These are phyloP conservation scores for Ogataea nitratoaversa DNA, from an alignment of 805 yeast genomes.

Conservation along the genomic window DNA sequence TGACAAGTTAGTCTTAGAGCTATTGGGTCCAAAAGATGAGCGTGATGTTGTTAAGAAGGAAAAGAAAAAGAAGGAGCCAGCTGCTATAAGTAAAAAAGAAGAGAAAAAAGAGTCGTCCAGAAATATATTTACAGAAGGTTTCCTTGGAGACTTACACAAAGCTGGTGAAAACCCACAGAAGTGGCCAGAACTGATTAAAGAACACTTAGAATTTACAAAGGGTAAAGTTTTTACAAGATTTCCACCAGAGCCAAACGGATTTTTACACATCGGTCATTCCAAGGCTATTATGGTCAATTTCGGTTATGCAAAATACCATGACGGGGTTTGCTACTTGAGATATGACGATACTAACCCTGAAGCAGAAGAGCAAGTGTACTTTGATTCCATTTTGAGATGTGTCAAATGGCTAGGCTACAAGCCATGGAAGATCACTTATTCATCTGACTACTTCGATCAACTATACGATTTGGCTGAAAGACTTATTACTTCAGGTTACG, in stretches of 20 bases:
- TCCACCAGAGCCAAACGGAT: constrained; percentile 99
- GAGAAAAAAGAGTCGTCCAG: constrained; percentile 32
- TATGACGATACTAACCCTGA: constrained; percentile 98
- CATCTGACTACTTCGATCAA: constrained; percentile 90
- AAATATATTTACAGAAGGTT: constrained; percentile 93
- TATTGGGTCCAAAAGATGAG: constrained; percentile 94
- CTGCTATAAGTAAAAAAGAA: constrained; percentile 14
- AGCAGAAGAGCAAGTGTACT: constrained; percentile 92
- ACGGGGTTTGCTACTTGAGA: constrained; percentile 87
- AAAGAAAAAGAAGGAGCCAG: constrained; percentile 46
- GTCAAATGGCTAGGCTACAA: constrained; percentile 90
- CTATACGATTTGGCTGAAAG: constrained; percentile 86
- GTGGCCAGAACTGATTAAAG: constrained; percentile 76
- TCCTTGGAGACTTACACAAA: constrained; percentile 89
- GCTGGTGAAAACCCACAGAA: constrained; percentile 95
- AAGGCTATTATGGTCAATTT: constrained; percentile 97
- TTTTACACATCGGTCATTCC: constrained; percentile 94
- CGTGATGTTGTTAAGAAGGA: constrained; percentile 81
- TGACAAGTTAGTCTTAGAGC: constrained; percentile 66
- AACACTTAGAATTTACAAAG: constrained; percentile 71
- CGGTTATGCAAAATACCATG: constrained; percentile 87
- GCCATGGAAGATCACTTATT: constrained; percentile 94
- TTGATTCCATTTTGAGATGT: constrained; percentile 78
- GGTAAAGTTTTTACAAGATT: constrained; percentile 90
- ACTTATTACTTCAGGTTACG: constrained; percentile 65